phyloP scores from a whole-genome alignment of 139 green algal species.

The Chlamydomonas sphaeroides region DNA sequence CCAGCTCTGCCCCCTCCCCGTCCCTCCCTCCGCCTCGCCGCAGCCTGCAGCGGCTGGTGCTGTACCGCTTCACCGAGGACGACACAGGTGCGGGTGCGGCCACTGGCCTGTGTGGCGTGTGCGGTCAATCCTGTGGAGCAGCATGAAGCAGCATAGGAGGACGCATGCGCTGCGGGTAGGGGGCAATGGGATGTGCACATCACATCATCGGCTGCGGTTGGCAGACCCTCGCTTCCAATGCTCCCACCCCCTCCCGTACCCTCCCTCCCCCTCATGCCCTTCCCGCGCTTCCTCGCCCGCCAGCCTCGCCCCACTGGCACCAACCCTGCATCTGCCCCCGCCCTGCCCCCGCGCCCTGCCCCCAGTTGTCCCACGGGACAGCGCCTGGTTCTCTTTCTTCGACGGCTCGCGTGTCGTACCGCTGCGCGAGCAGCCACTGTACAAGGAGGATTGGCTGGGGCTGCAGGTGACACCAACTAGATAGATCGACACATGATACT shows the following conservation, averaged over 20 bases:
- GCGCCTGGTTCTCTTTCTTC: slow-evolving; percentile 81
- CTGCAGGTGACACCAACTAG: slow-evolving; percentile 37
- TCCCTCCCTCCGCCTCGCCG: slow-evolving; percentile 77
- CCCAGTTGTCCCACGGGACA: slow-evolving; percentile 81
- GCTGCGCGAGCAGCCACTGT: slow-evolving; percentile 57
- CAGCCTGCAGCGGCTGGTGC: slow-evolving; percentile 75
- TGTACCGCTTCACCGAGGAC: slow-evolving; percentile 83
- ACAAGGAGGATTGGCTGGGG: slow-evolving; percentile 79
- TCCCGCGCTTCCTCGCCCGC: neutral
- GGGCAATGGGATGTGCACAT: too few relatives aligned
- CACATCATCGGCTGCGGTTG: too few relatives aligned
- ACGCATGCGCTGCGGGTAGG: too few relatives aligned
- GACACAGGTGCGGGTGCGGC: slow-evolving; percentile 73
- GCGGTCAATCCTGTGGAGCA: too few relatives aligned
- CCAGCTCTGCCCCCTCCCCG: too few relatives aligned
- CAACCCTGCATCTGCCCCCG: neutral
- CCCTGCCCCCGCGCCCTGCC: too few relatives aligned
- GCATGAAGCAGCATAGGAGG: too few relatives aligned
- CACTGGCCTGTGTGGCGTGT: too few relatives aligned
- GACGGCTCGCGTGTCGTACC: slow-evolving; percentile 69
- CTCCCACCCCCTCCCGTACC: too few relatives aligned
- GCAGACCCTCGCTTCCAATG: too few relatives aligned
- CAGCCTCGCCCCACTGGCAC: neutral
- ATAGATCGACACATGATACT: neutral
- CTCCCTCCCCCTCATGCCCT: too few relatives aligned